Evolutionary conservation across 805 yeast genomes (phyloP).

Genomic region (Candida hispaniensis): DNA sequence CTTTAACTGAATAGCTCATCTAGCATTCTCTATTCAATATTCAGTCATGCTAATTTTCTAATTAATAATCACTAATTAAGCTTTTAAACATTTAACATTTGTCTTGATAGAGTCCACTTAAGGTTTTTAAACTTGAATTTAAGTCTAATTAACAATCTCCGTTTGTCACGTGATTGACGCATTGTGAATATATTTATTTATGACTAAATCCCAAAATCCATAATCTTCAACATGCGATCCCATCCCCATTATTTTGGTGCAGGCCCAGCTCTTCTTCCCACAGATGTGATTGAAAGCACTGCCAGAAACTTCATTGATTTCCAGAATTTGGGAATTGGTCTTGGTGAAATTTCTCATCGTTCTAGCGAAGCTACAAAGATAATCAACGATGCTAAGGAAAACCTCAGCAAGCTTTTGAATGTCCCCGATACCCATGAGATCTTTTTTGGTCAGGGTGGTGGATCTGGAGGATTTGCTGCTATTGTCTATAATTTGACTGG

Average conservation of each 20-base stretch:
- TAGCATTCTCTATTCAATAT: background rate
- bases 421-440: constrained; percentile 93
- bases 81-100: too few species aligned
- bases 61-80: too few species aligned
- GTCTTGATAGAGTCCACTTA: too few species aligned
- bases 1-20: background rate
- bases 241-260: constrained; percentile 70
- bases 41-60: too few species aligned
- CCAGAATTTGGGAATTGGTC: constrained; percentile 63
- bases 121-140: too few species aligned
- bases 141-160: too few species aligned
- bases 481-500: constrained; percentile 75
- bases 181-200: too few species aligned
- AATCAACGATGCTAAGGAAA: constrained; percentile 63
- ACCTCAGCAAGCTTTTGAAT: constrained; percentile 50
- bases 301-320: constrained; percentile 72
- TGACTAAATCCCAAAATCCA: too few species aligned
- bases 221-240: too few species aligned
- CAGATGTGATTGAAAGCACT: constrained; percentile 74
- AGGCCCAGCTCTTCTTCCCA: constrained; percentile 94
- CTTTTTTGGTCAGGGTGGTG: constrained; percentile 95
- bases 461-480: constrained; percentile 90
- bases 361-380: constrained; percentile 70
- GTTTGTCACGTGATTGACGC: too few species aligned
- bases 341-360: constrained; percentile 95